Conservation (phyloP, 2,329 filamentous ascomycete species). For the Trichophyton benhamiae region DNA sequence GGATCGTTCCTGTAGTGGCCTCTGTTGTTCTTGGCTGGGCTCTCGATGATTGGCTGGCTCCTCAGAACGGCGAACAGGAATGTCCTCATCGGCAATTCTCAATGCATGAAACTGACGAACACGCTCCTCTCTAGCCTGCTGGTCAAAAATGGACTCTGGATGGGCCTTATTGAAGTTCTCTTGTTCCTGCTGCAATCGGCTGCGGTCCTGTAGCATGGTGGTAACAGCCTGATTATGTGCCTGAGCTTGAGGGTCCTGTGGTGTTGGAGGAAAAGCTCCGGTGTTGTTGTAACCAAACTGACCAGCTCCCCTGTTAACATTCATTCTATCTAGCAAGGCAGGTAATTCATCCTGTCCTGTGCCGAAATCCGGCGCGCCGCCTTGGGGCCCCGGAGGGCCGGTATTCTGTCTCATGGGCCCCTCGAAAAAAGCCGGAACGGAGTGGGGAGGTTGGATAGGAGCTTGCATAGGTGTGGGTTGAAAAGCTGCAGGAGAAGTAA, state of each 20-base stretch:
- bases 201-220: conserved; percentile 49
- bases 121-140: conserved; percentile 49
- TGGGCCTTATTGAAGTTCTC: conserved; percentile 39
- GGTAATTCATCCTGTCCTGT: conserved; percentile 62
- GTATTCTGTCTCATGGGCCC: conserved; percentile 35
- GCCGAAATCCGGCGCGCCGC: conserved; percentile 36
- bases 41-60: conserved; percentile 32
- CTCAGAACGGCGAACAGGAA: conserved; percentile 25
- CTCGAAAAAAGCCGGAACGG: conserved; percentile 61
- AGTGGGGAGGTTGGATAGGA: conserved; percentile 44
- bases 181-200: conserved; percentile 50
- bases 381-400: conserved; percentile 24
- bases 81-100: conserved; percentile 51
- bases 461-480: conserved; percentile 49
- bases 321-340: conserved; percentile 53
- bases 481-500: conserved; percentile 70
- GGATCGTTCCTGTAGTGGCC: conserved; percentile 5
- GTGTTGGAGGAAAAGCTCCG: conserved; percentile 34
- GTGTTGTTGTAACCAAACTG: conserved; percentile 35
- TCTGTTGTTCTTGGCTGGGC: conserved; percentile 19
- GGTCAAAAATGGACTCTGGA: conserved; percentile 36
- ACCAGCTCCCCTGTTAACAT: conserved; percentile 38
- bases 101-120: conserved; percentile 74
- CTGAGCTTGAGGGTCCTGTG: conserved; percentile 26
- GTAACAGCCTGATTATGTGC: conserved; percentile 46